Conservation (phyloP, 2,329 filamentous ascomycete genomes). For the Emmonsiellopsis sp. region DNA sequence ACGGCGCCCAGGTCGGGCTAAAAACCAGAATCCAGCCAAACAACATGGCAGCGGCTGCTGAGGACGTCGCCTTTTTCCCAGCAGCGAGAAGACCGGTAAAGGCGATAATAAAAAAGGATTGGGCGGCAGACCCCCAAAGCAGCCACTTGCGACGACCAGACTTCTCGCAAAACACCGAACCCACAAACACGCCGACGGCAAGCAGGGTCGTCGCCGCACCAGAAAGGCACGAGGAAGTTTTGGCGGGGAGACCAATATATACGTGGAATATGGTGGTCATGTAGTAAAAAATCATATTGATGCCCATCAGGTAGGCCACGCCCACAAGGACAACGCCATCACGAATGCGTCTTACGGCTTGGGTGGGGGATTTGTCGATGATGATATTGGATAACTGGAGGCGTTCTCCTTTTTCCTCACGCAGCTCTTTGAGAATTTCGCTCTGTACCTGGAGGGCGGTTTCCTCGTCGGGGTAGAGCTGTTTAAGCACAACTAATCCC, state of each 20-base stretch:
- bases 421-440: constrained; percentile 16
- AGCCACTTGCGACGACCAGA: constrained; percentile 21
- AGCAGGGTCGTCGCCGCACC: constrained; percentile 20
- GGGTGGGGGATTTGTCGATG: constrained; percentile 13
- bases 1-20: constrained; percentile 22
- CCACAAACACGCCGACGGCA: constrained; percentile 17
- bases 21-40: constrained; percentile 24
- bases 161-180: constrained; percentile 20
- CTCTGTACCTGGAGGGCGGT: constrained; percentile 12
- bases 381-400: constrained; percentile 4
- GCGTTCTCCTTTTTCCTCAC: constrained; percentile 10
- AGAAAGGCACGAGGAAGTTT: constrained; percentile 16
- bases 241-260: constrained; percentile 18
- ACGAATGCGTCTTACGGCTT: constrained; percentile 20
- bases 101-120: constrained; percentile 21
- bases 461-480: constrained; percentile 14
- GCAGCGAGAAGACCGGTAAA: constrained; percentile 18
- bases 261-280: constrained; percentile 20
- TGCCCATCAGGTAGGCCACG: constrained; percentile 23
- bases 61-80: constrained; percentile 11
- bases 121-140: constrained; percentile 17
- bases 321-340: constrained; percentile 21
- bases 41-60: constrained; percentile 23
- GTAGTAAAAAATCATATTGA: constrained; percentile 24
- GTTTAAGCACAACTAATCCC: constrained; percentile 17